phyloP scores from a whole-genome alignment of 2,329 filamentous ascomycete species.

The Huntiella abstrusa region DNA sequence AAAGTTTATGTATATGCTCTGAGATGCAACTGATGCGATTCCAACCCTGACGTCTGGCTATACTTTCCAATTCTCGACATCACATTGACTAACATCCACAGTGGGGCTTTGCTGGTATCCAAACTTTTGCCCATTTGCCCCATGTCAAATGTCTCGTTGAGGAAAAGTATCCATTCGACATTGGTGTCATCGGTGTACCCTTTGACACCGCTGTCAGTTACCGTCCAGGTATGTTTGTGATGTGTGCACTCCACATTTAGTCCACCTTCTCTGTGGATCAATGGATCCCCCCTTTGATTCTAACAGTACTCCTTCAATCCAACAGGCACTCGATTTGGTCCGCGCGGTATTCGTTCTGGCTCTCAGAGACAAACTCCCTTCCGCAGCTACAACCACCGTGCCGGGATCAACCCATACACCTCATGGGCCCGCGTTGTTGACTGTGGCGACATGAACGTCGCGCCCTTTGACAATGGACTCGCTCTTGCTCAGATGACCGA shows the following conservation, averaged over 20 bases:
- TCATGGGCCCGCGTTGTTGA: slow-evolving; percentile 66
- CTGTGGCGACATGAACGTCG: slow-evolving; percentile 79
- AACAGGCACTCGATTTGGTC: slow-evolving; percentile 61
- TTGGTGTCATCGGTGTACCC: slow-evolving; percentile 52
- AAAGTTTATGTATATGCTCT: too few species aligned
- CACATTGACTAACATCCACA: slow-evolving; percentile 10
- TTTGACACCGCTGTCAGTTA: slow-evolving; percentile 60
- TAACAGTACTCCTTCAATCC: neutral
- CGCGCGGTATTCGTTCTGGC: slow-evolving; percentile 69
- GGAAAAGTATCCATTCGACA: slow-evolving; percentile 45
- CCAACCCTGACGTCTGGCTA: neutral
- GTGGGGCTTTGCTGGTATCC: slow-evolving; percentile 49
- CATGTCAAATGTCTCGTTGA: slow-evolving; percentile 51
- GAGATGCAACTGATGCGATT: neutral
- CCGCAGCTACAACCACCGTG: slow-evolving; percentile 62
- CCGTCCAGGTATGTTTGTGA: slow-evolving; percentile 34
- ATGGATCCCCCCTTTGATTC: neutral
- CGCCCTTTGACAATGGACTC: slow-evolving; percentile 68
- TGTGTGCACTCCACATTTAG: neutral
- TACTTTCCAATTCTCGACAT: neutral
- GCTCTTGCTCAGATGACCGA: slow-evolving; percentile 71
- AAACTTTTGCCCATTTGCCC: slow-evolving; percentile 53
- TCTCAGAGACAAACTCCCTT: slow-evolving; percentile 64
- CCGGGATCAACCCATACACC: slow-evolving; percentile 64
- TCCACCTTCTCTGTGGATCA: neutral